Evolutionary conservation across 768 basidiomycete genomes (phyloP).

Genomic region (Boletus edulis): DNA sequence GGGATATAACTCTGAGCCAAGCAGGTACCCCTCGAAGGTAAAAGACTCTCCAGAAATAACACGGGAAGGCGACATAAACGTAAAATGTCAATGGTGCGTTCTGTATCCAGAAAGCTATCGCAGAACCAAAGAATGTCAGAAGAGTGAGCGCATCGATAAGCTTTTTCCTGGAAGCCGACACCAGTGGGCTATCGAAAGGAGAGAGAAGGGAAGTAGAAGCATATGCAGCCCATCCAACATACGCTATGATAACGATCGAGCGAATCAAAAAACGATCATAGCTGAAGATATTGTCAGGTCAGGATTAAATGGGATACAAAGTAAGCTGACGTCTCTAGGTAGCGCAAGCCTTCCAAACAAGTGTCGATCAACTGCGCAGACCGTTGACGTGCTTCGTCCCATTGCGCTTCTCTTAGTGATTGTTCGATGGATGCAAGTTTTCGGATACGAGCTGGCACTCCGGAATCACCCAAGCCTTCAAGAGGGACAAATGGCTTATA

Average conservation of each 20-base stretch:
- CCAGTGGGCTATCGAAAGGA: conserved; percentile 26
- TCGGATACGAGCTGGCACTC: conserved; percentile 33
- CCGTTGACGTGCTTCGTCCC: conserved; percentile 46
- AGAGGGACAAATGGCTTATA: conserved; percentile 63
- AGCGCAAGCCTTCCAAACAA: conserved; percentile 62
- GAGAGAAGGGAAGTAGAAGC: conserved; percentile 57
- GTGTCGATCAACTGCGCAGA: conserved; percentile 52
- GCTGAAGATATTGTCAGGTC: conserved; percentile 26
- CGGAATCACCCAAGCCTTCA: conserved; percentile 28
- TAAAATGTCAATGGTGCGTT: conserved; percentile 70
- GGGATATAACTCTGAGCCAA: conserved; percentile 9
- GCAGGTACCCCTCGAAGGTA: conserved; percentile 21
- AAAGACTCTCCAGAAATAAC: conserved; percentile 73
- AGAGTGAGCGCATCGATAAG: conserved; percentile 27
- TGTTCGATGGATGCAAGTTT: conserved; percentile 43
- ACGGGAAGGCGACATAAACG: conserved; percentile 70
- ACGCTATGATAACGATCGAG: conserved; percentile 65
- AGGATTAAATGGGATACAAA: neutral
- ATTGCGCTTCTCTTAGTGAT: conserved; percentile 42
- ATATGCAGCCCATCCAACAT: conserved; percentile 77
- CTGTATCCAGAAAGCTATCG: conserved; percentile 57
- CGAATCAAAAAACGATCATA: conserved; percentile 78
- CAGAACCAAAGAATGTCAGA: conserved; percentile 36
- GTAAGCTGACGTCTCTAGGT: conserved; percentile 61
- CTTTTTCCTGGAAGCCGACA: neutral